Evolutionary conservation across 1,284 basidiomycete genomes (phyloP).

Genomic region (Laetiporus sulphureus): DNA sequence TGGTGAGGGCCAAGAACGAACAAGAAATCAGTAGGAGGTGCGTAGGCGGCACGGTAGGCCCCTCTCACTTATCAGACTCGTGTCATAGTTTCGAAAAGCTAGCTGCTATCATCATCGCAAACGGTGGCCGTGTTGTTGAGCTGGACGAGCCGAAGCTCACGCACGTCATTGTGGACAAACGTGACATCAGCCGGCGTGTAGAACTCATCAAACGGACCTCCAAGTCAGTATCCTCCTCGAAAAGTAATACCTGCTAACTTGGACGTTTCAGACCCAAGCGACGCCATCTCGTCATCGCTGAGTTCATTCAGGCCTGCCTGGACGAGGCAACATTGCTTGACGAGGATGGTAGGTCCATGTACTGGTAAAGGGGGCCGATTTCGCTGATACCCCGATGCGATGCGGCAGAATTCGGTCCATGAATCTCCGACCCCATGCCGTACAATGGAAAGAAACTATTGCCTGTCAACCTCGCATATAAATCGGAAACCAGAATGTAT

Average conservation of each 20-base stretch:
- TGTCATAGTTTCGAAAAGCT: slow-evolving; percentile 50
- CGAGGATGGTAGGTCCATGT: slow-evolving; percentile 54
- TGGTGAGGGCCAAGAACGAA: slow-evolving; percentile 48
- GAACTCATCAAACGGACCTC: slow-evolving; percentile 67
- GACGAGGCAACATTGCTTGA: slow-evolving; percentile 77
- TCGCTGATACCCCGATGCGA: background rate
- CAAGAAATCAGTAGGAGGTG: slow-evolving; percentile 46
- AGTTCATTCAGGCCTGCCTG: slow-evolving; percentile 71
- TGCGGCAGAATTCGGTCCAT: slow-evolving; percentile 9
- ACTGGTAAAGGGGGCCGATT: background rate
- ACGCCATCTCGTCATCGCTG: slow-evolving; percentile 69
- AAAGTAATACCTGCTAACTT: background rate
- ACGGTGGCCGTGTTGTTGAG: slow-evolving; percentile 68
- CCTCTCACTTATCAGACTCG: background rate
- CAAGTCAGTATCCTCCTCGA: slow-evolving; percentile 36
- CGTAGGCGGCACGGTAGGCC: slow-evolving; percentile 12
- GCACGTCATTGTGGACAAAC: slow-evolving; percentile 78
- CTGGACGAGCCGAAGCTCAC: slow-evolving; percentile 75
- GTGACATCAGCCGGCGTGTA: slow-evolving; percentile 63
- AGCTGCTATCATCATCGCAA: slow-evolving; percentile 44
- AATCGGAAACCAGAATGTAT: too few species aligned
- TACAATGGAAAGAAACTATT: too few species aligned
- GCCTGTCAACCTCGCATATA: too few species aligned
- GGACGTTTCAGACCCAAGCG: slow-evolving; percentile 55
- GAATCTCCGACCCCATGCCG: too few species aligned